Base-by-base conservation (phyloP, 192 early-diverging fungal genomes). In the Ambispora gerdemannii region DNA sequence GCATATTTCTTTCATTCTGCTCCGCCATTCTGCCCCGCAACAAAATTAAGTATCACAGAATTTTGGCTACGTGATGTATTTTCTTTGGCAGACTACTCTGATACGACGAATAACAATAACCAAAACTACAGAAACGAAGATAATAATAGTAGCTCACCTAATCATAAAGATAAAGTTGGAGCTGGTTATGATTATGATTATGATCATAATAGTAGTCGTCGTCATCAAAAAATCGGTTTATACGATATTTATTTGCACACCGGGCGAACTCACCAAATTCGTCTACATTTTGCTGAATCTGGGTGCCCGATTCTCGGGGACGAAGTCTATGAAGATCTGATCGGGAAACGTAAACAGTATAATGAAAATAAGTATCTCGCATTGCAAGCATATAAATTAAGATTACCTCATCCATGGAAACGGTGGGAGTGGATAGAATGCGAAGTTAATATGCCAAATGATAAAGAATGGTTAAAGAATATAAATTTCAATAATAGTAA, bases 201-300 rank as follows among this genome's bases (percentile, higher is more conserved):
- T 10, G 47, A 50, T 13, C 10, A 50, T 19, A 50, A 50, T 13
- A 50, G 19, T 13, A 13, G 19, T 13, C 19, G 47, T 50, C 47
- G 20, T n/a, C 4, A 56, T 13, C 20, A 27, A 56, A 6, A 7
- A 56, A 20, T 24, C 53, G 53, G 8, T 13, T 27, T 56, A 24
- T 56, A 58, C 55, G 2, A 4, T 58, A 20, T 58, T 58, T 58
- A 27, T 28, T 24, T 58, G 24, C 55, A 58, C 24, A 20, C 55
- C 13, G 55, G 55, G 10, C 55, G 55, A 30, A 58, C 55, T 58
- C 55, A 58, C 24, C 55, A 58, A 30, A 58, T 58, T 58, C 55
- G 55, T 2, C 19, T 58, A 25, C 55, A 58, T 58, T 24, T 58
- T 20, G 13, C 55, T 4, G 55, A 58, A 58, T 20, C 55, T 1